These are phyloP conservation scores for Mayamaea pseudoterrestris DNA, from an alignment of 108 stramenopile genomes.

Conservation along the genomic window DNA sequence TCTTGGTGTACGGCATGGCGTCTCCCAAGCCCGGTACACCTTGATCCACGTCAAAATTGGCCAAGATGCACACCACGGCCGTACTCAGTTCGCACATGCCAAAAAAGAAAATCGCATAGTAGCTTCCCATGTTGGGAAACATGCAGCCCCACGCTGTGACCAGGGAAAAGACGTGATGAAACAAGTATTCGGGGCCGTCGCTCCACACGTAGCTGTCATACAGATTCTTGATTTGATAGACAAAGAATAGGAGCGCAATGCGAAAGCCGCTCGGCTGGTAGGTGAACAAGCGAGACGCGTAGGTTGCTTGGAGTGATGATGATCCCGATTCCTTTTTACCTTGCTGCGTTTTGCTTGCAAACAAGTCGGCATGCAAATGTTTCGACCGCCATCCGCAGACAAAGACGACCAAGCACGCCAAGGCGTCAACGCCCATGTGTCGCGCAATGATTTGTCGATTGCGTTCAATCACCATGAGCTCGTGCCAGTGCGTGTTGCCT, in stretches of 20 bases:
- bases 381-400: slow-evolving; percentile 35
- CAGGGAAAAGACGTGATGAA: slow-evolving; percentile 63
- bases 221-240: slow-evolving; percentile 77
- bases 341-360: neutral
- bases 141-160: slow-evolving; percentile 59
- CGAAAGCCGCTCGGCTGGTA: slow-evolving; percentile 48
- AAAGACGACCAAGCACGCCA: slow-evolving; percentile 32
- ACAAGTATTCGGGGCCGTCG: slow-evolving; percentile 68
- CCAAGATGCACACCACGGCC: slow-evolving; percentile 54
- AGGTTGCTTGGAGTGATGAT: slow-evolving; percentile 22
- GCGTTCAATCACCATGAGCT: slow-evolving; percentile 29
- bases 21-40: slow-evolving; percentile 65
- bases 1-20: slow-evolving; percentile 57
- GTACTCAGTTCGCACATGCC: slow-evolving; percentile 73
- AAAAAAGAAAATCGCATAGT: slow-evolving; percentile 71
- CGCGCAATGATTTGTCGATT: slow-evolving; percentile 70
- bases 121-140: slow-evolving; percentile 44
- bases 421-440: slow-evolving; percentile 60
- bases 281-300: slow-evolving; percentile 39
- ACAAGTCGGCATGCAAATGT: slow-evolving; percentile 16
- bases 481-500: no score
- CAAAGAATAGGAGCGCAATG: slow-evolving; percentile 44
- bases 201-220: slow-evolving; percentile 71
- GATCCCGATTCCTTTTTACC: slow-evolving; percentile 14
- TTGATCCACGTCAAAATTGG: slow-evolving; percentile 71